Evolutionary conservation across 2,329 filamentous ascomycete species (phyloP).

Genomic region (Pseudocercospora macadamiae): DNA sequence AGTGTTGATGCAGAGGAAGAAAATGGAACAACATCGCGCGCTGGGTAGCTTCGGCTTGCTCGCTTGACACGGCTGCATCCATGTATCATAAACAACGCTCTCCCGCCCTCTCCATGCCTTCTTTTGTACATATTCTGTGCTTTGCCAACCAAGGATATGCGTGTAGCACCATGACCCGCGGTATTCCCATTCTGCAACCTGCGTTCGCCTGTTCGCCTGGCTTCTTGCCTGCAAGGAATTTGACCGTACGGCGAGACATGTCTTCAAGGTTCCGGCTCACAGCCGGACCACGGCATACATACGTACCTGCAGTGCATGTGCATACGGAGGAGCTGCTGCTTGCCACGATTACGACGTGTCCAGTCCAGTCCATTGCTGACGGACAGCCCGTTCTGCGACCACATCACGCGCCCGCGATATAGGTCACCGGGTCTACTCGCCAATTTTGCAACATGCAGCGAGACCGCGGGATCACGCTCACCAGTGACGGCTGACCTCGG

Average conservation of each 20-base stretch:
- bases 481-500: background rate
- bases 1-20: too few species aligned
- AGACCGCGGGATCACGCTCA: background rate
- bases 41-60: too few species aligned
- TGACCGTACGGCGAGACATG: background rate
- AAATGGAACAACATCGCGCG: too few species aligned
- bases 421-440: background rate
- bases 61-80: too few species aligned
- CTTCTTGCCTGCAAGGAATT: background rate
- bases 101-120: too few species aligned
- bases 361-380: background rate
- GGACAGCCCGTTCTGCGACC: background rate
- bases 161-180: background rate
- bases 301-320: too few species aligned
- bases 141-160: constrained; percentile 6
- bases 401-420: background rate
- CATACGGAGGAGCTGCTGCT: too few species aligned
- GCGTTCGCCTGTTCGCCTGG: too few species aligned
- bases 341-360: background rate
- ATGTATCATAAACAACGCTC: too few species aligned
- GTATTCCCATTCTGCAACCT: background rate
- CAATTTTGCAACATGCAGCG: background rate
- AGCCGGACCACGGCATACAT: too few species aligned
- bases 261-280: too few species aligned
- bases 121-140: too few species aligned